Evolutionary conservation across 768 basidiomycete species (phyloP).

Genomic region (Suillus occidentalis): DNA sequence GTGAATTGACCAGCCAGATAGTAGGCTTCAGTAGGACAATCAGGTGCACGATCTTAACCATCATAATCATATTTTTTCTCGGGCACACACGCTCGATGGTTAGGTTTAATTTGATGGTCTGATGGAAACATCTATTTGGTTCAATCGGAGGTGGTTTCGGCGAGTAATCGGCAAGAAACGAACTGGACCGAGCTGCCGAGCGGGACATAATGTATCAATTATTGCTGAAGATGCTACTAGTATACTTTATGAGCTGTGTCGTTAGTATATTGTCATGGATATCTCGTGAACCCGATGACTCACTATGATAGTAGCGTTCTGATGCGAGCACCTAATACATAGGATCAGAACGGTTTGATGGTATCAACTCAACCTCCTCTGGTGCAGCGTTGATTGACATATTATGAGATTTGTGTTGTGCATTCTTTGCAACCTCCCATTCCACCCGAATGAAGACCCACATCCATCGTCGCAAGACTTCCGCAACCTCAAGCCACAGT

Average conservation of each 20-base stretch:
- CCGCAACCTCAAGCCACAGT: constrained; percentile 89
- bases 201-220: neutral
- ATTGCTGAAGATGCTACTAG: neutral
- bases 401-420: constrained; percentile 17
- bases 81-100: neutral
- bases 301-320: constrained; percentile 13
- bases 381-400: constrained; percentile 9
- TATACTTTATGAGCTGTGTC: neutral
- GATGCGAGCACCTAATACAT: constrained; percentile 13
- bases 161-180: neutral
- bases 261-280: constrained; percentile 1
- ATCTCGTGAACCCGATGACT: constrained; percentile 10
- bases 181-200: neutral
- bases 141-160: neutral
- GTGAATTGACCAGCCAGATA: neutral
- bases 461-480: constrained; percentile 90
- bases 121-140: neutral
- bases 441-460: constrained; percentile 98
- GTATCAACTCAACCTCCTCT: constrained; percentile 18
- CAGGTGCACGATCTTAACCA: neutral
- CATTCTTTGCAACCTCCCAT: constrained; percentile 85
- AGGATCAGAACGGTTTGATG: constrained; percentile 15
- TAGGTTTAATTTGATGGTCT: neutral
- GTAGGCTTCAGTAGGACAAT: neutral
- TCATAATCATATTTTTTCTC: neutral